Evolutionary conservation across 2,329 filamentous ascomycete species (phyloP), one percentile per base, ranked within the genome.

Genomic region (Nakataea oryzae): DNA sequence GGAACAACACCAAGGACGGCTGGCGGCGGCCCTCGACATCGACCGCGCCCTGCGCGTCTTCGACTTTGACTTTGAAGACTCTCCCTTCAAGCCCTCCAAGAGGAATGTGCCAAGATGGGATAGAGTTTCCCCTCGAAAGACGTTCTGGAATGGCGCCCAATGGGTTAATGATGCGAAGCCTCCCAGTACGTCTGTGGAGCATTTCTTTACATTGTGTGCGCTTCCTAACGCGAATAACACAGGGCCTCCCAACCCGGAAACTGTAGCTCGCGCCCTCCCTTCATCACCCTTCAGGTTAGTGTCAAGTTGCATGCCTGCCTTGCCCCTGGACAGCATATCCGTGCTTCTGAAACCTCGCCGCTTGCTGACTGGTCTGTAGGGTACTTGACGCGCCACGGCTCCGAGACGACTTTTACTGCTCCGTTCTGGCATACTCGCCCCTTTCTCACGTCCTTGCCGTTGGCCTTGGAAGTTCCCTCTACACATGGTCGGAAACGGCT

Each of bases 331-430:
- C 26, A 58, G n/a, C n/a, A n/a, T n/a, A n/a, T n/a, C n/a, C n/a
- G n/a, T n/a, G n/a, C 3, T 5, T 27, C 27, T 27, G 13, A 24
- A 47, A n/a, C n/a, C n/a, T 26, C 32, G 7, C 24, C 57, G 21
- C 32, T 32, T 26, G 9, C 57, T 64, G 57, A 62, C 32, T 34
- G 14, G 61, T 56, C 71, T 81, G 62, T 80, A 63, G 86, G 75
- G 89, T 97, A 8, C 81, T 99, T 6, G 91, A 97, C 75, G 93
- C 93, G 11, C 92, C 93, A 3, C 85, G 86, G 60, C 79, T 97
- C n/a, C 86, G 91, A 62, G 92, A 97, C 69, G 93, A 99, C 73
- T 99, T 93, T 72, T 99, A 99, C 72, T 97, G 92, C 75, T 95
- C 93, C 0, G 81, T 93, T 2, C 80, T 99, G 61, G 91, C 95